Conservation (phyloP, 1,284 basidiomycete genomes). For the Melampsora americana region DNA sequence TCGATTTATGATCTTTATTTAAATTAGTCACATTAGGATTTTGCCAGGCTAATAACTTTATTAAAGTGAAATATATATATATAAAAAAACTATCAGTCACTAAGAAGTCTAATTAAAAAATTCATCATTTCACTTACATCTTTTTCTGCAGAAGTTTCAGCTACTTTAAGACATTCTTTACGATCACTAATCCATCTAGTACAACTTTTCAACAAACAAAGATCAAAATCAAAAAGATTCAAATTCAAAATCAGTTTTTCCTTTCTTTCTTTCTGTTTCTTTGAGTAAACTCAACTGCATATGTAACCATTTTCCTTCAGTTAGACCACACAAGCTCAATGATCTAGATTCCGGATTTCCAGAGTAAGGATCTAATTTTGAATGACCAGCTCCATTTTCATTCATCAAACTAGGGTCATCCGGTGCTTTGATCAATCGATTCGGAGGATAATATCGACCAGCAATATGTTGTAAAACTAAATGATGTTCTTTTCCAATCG, state of each 20-base stretch:
- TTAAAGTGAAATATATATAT: not conserved
- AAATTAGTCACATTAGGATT: not conserved
- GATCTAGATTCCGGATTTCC: slow-evolving; percentile 11
- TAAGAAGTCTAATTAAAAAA: no score
- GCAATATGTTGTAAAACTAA: slow-evolving; percentile 39
- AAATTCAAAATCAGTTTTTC: no score
- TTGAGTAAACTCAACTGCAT: slow-evolving; percentile 30
- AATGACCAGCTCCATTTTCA: not conserved
- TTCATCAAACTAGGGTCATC: not conserved
- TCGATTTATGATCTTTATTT: not conserved
- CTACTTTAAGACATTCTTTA: slow-evolving; percentile 33
- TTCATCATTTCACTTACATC: slow-evolving; percentile 1
- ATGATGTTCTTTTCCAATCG: slow-evolving; percentile 40
- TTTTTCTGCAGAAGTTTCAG: slow-evolving; percentile 31
- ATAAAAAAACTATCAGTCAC: not conserved
- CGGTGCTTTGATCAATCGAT: not conserved
- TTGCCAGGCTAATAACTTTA: not conserved
- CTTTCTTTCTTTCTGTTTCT: no score
- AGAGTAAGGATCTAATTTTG: not conserved
- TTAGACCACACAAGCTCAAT: slow-evolving; percentile 26
- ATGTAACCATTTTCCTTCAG: slow-evolving; percentile 34
- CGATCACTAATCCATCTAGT: slow-evolving; percentile 23
- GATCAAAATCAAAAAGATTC: not conserved
- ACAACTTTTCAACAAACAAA: slow-evolving; percentile 10
- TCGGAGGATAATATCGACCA: slow-evolving; percentile 40